These are phyloP conservation scores for Penicillium sp. DNA, from an alignment of 2,329 filamentous ascomycete genomes.

Conservation along the genomic window DNA sequence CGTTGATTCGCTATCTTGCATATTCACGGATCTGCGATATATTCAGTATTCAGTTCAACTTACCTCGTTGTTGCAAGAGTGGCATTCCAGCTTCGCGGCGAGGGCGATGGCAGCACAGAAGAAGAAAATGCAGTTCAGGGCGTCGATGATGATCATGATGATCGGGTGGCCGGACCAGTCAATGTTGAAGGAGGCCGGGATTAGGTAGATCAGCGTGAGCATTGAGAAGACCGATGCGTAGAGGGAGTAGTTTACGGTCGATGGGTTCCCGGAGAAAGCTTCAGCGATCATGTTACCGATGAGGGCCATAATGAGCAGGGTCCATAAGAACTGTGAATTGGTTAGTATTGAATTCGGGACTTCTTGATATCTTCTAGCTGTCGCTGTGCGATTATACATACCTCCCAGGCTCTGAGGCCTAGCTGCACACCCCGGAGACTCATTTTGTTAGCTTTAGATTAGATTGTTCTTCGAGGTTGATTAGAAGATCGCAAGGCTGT, in stretches of 20 bases:
- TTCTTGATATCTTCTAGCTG: not conserved
- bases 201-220: constrained; percentile 49
- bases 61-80: constrained; percentile 49
- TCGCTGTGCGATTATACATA: constrained; percentile 14
- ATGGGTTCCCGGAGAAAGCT: constrained; percentile 52
- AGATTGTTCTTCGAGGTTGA: constrained; percentile 3
- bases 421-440: constrained; percentile 27
- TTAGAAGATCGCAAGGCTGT: constrained; percentile 2
- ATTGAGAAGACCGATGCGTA: constrained; percentile 49
- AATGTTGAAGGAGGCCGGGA: constrained; percentile 43
- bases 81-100: constrained; percentile 45
- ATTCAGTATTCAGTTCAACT: too few species aligned
- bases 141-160: constrained; percentile 45
- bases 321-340: constrained; percentile 54
- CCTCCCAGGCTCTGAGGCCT: constrained; percentile 35
- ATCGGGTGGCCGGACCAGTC: constrained; percentile 43
- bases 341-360: not conserved
- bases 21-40: not conserved
- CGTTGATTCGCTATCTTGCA: not conserved
- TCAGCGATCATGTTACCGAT: constrained; percentile 62
- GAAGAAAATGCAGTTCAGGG: constrained; percentile 49
- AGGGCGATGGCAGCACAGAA: constrained; percentile 49
- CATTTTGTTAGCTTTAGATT: constrained; percentile 20
- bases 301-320: constrained; percentile 59
- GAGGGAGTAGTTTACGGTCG: constrained; percentile 56